Base-by-base conservation (phyloP, 345 rosid species). In the Salix brachista region DNA sequence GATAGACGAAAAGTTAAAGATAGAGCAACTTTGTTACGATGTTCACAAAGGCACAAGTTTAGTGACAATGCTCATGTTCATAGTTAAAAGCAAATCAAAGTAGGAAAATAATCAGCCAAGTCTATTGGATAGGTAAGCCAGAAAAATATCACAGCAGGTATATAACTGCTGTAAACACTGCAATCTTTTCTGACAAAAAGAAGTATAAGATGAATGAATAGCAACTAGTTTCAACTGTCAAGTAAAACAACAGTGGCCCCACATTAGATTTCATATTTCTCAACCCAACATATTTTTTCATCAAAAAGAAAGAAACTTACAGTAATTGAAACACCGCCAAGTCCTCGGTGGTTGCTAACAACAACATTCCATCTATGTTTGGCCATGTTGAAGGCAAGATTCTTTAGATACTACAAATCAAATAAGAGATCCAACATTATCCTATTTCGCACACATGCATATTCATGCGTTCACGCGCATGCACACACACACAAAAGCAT, bases 241-340 rank as follows among this genome's bases (percentile, higher is more conserved):
- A 28, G 34, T 34, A 65, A 65, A 26, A 39, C 41, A 65, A 30
- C 32, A 34, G 18, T 12, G 19, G 2, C 18, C 68, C 68, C 23
- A 42, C 46, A 65, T 19, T 32, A 46, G n/a, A 60, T 16, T 37
- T 76, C 37, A 30, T 17, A 70, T 28, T 41, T 69, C 74, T 42
- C 58, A 48, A 25, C 37, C 16, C 30, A 36, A 64, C 14, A 16
- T 39, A 30, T 60, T 23, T 44, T 10, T 41, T 73, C 11, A 36
- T 26, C 8, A 44, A 69, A 73, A n/a, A 30, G 54, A 39, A 69
- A 77, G 23, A 52, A 76, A 81, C 97, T 94, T 78, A 93, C 97
- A 44, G 98, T 93, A 75, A 94, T 82, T 69, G 97, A 91, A 78
- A 94, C 90, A 65, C 97, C 98, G 0, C 96, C 97, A 52, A 94